phyloP scores from a whole-genome alignment of 2,329 filamentous ascomycete genomes.

The Stachybotrys echinatus region DNA sequence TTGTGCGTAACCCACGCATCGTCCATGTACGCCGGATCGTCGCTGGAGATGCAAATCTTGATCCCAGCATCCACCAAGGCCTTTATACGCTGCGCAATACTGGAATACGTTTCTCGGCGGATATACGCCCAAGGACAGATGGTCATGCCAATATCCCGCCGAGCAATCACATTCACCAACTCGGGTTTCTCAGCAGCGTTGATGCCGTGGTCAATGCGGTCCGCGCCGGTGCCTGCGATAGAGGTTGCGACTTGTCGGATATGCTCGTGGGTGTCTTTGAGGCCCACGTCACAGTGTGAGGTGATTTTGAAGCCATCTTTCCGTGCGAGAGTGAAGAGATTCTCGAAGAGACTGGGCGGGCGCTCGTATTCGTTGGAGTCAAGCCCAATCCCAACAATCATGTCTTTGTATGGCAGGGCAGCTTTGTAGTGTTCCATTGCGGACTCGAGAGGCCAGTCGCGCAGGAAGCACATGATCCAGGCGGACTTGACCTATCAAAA shows the following conservation, averaged over 20 bases:
- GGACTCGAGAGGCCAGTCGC: constrained; percentile 65
- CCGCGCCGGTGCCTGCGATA: constrained; percentile 51
- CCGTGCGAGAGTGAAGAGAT: constrained; percentile 25
- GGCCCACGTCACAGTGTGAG: constrained; percentile 42
- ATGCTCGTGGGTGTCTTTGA: constrained; percentile 36
- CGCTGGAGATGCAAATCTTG: constrained; percentile 63
- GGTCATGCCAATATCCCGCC: constrained; percentile 53
- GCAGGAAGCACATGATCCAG: constrained; percentile 65
- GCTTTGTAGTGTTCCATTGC: constrained; percentile 53
- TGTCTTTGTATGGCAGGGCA: constrained; percentile 26
- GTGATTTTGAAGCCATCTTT: constrained; percentile 37
- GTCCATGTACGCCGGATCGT: constrained; percentile 68
- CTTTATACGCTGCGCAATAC: constrained; percentile 42
- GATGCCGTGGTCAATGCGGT: constrained; percentile 69
- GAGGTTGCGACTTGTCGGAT: constrained; percentile 46
- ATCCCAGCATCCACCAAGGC: constrained; percentile 56
- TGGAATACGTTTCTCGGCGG: constrained; percentile 10
- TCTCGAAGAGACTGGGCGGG: constrained; percentile 36
- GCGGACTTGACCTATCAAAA: constrained; percentile 29
- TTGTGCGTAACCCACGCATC: constrained; percentile 43
- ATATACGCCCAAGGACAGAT: constrained; percentile 48
- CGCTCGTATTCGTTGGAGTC: constrained; percentile 37
- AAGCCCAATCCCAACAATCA: constrained; percentile 37
- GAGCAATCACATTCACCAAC: constrained; percentile 52
- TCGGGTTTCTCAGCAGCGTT: constrained; percentile 51